Evolutionary conservation across 345 rosid species (phyloP), one percentile per base, ranked within the genome.

Genomic region (Schrenkiella parvula): DNA sequence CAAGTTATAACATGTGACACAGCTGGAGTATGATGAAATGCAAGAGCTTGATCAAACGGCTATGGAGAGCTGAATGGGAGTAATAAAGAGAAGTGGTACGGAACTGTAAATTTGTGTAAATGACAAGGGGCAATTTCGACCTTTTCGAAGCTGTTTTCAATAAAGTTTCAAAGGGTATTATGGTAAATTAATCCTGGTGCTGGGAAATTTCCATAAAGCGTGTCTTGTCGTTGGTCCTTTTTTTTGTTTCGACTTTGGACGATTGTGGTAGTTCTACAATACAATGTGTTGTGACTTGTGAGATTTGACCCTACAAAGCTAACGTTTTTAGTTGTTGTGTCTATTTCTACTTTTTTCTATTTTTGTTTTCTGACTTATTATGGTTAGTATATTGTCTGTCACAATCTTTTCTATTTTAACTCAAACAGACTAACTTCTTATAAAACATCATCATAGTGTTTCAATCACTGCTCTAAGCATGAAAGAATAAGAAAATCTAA

Each of bases 1-100:
- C n/a, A n/a, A n/a, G n/a, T n/a, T 12, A 12, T 25, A 8, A 37
- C 28, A 63, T 15, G 14, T 71, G 65, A 39, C 55, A 78, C 92
- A 93, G 98, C 70, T 85, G 79, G 96, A 93, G 79, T 86, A 84
- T 37, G 83, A 83, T 66, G 84, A 70, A 34, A 68, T 85, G 66
- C 60, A 72, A 11, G 71, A 78, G 39, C 37, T 43, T 60, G 82
- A 82, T 48, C 56, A 48, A 4, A 56, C 62, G 42, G 72, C 2
- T 48, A 69, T 79, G 87, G 84, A 79, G 47, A 69, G 51, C 52
- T 81, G 70, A 83, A 66, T 23, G 48, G 25, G 17, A 51, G n/a
- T 14, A 56, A 39, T 14, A 38, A 21, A 29, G 48, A 51, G 0
- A 26, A 51, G 25, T 50, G 41, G 5, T 31, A 70, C 52, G 74